phyloP scores from a whole-genome alignment of 225 moss, liverwort and hornwort genomes.

The Anthoceros angustus region DNA sequence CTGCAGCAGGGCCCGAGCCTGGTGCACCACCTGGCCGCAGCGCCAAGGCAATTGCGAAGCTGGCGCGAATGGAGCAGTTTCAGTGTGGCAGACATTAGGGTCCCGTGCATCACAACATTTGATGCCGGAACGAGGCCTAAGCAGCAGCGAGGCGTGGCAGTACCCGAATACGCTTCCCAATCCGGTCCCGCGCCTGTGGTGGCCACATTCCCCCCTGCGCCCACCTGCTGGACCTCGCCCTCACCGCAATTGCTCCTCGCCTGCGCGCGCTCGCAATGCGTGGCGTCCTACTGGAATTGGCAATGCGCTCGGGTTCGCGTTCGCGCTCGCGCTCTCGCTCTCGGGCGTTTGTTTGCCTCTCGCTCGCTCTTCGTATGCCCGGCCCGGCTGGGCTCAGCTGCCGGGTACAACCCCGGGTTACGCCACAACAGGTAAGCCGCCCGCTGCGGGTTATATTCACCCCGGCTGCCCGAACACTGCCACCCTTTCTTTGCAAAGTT shows the following conservation, averaged over 20 bases:
- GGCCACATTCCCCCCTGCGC: background rate
- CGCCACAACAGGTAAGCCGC: too few species aligned
- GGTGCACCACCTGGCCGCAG: background rate
- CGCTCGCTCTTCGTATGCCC: constrained; percentile 1
- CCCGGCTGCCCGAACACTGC: too few species aligned
- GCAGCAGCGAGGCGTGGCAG: background rate
- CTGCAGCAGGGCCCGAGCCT: background rate
- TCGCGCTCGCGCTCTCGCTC: too few species aligned
- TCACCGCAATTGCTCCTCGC: background rate
- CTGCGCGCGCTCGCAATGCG: background rate
- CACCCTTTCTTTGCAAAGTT: too few species aligned
- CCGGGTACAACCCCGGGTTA: too few species aligned
- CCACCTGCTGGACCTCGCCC: background rate
- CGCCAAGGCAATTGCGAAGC: background rate
- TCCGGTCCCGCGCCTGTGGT: background rate
- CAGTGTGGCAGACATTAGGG: background rate
- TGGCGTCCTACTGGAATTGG: background rate
- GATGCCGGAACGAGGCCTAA: background rate
- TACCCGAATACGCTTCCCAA: background rate
- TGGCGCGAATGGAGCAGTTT: background rate
- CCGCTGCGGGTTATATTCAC: too few species aligned
- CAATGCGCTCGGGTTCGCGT: background rate
- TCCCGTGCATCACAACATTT: background rate
- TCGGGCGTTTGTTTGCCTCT: too few species aligned
- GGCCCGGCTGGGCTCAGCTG: background rate